Conservation (phyloP, 345 rosid genomes). For the Citrus maxima region DNA sequence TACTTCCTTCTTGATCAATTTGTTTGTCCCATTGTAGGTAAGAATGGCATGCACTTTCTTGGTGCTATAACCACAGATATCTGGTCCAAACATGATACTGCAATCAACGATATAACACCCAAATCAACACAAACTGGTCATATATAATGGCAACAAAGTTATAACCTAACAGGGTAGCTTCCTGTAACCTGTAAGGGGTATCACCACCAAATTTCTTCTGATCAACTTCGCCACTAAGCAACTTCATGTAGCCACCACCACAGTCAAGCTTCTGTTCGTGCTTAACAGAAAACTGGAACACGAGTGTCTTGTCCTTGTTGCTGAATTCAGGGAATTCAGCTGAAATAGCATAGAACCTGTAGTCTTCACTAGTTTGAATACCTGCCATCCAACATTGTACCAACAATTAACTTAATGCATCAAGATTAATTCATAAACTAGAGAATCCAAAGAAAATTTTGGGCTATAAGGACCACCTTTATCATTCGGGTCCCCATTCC, state of each 20-base stretch:
- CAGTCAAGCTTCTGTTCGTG: constrained; percentile 99
- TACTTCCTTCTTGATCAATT: constrained; percentile 94
- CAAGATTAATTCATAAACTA: not conserved
- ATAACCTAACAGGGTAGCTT: not conserved
- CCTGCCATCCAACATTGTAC: constrained; percentile 35
- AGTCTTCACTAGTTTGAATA: constrained; percentile 96
- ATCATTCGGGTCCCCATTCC: constrained; percentile 84
- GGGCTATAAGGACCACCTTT: constrained; percentile 50
- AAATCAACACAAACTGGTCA: not conserved
- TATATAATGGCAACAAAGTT: not conserved
- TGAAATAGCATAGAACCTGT: constrained; percentile 96
- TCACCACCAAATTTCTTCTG: constrained; percentile 98
- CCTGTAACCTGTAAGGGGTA: constrained; percentile 74
- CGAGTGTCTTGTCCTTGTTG: constrained; percentile 86
- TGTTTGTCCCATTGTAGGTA: constrained; percentile 71
- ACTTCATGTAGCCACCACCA: constrained; percentile 99
- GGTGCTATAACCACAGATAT: constrained; percentile 95
- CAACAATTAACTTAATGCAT: not conserved
- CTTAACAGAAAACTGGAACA: constrained; percentile 96
- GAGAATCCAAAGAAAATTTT: not conserved
- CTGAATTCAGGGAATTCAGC: constrained; percentile 91
- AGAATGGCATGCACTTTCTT: constrained; percentile 99
- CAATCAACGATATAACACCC: constrained; percentile 16
- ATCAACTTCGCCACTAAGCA: constrained; percentile 83
- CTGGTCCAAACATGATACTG: constrained; percentile 99